These are phyloP conservation scores for Eucalyptus melliodora DNA, from an alignment of 345 rosid species.

Conservation along the genomic window DNA sequence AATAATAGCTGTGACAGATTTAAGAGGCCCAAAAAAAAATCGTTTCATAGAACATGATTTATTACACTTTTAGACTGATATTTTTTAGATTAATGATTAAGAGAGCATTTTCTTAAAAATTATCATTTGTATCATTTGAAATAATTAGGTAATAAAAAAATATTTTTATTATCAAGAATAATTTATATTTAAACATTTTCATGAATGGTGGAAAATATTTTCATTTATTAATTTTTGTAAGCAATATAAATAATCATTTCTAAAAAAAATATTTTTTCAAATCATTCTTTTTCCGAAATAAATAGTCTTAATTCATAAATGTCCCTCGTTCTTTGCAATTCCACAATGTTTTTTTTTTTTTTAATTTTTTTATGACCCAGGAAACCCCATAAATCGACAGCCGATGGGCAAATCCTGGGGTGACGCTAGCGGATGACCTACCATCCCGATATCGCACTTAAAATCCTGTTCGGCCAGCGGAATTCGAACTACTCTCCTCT, in stretches of 20 bases:
- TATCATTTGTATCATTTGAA: background rate
- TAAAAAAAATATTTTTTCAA: background rate
- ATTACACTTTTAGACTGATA: background rate
- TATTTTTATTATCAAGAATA: background rate
- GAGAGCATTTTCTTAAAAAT: background rate
- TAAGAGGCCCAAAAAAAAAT: background rate
- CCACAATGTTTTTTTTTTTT: background rate
- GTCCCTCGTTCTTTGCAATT: background rate
- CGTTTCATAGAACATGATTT: background rate
- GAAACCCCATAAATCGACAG: rapidly evolving
- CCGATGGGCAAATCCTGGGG: no score
- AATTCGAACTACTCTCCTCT: no score
- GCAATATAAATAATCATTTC: rapidly evolving
- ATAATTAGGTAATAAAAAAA: background rate
- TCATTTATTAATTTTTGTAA: background rate
- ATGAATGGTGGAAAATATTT: rapidly evolving
- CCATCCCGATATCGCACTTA: no score
- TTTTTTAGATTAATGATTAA: background rate
- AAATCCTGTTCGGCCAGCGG: rapidly evolving
- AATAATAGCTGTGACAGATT: background rate
- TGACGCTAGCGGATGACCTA: no score
- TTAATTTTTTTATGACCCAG: no score
- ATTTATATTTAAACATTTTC: background rate
- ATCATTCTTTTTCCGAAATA: rapidly evolving
- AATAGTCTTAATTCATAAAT: background rate